phyloP scores from a whole-genome alignment of 2,329 filamentous ascomycete species.

The Herpotrichia juniperi region DNA sequence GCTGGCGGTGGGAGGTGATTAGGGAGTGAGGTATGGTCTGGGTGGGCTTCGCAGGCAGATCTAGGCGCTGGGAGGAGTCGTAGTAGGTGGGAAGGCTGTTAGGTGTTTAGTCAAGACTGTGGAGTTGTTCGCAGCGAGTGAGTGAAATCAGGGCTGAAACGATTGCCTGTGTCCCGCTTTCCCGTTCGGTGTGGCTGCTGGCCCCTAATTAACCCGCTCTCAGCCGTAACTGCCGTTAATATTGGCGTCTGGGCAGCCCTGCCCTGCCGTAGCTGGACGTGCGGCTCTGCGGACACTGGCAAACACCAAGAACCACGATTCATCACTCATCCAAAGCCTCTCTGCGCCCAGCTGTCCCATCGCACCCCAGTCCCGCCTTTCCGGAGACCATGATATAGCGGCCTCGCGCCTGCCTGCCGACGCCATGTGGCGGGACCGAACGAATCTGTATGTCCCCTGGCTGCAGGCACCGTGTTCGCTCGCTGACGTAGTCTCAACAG shows the following conservation, averaged over 20 bases:
- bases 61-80: neutral
- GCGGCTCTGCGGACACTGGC: conserved; percentile 14
- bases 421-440: conserved; percentile 98
- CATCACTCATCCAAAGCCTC: conserved; percentile 2
- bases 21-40: conserved; percentile 1
- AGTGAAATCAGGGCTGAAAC: conserved; percentile 12
- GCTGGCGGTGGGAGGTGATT: conserved; percentile 11
- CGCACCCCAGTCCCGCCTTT: neutral
- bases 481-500: conserved; percentile 59
- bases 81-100: conserved; percentile 2
- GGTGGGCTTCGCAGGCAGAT: neutral
- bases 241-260: neutral
- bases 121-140: conserved; percentile 1
- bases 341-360: conserved; percentile 5
- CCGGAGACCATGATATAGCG: conserved; percentile 38
- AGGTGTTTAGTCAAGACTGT: neutral
- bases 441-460: conserved; percentile 77
- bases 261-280: neutral
- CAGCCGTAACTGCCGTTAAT: conserved; percentile 3
- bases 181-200: conserved; percentile 3
- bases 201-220: neutral
- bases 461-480: conserved; percentile 5
- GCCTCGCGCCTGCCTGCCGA: conserved; percentile 31
- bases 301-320: neutral
- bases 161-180: conserved; percentile 8